These are phyloP conservation scores for Pseudoneurospora amorphoporcata DNA, from an alignment of 495 filamentous ascomycete genomes.

Conservation along the genomic window DNA sequence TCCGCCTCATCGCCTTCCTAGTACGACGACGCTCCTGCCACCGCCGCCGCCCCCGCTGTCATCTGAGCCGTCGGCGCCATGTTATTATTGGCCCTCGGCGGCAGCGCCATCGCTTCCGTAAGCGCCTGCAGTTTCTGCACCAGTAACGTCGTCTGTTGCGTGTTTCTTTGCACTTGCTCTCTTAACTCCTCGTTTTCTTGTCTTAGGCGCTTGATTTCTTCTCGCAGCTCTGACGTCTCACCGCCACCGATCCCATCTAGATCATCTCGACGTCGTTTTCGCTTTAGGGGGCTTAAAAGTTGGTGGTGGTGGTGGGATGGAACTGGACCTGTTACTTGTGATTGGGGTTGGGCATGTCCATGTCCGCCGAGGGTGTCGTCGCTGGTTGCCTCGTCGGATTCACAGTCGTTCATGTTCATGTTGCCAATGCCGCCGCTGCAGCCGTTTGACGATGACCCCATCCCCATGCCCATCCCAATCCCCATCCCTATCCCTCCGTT, in stretches of 20 bases:
- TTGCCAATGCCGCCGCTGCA: neutral
- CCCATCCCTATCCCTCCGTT: neutral
- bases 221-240: conserved; percentile 17
- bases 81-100: neutral
- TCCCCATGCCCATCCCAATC: neutral
- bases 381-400: conserved; percentile 26
- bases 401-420: conserved; percentile 3
- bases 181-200: conserved; percentile 29
- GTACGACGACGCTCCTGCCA: neutral
- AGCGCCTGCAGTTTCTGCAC: conserved; percentile 20
- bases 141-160: conserved; percentile 17
- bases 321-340: neutral
- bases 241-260: conserved; percentile 5
- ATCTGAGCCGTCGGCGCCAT: neutral
- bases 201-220: conserved; percentile 30
- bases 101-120: conserved; percentile 5
- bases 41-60: neutral
- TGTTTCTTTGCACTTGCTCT: conserved; percentile 21
- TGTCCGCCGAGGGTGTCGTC: conserved; percentile 11
- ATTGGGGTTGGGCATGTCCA: conserved; percentile 29
- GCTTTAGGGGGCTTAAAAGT: neutral
- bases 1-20: neutral
- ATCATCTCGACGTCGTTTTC: neutral
- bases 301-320: neutral
- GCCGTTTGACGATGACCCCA: neutral